Percentiles rank a stretch among this genome's conserved stretches.
phyloP scores from a whole-genome alignment of 805 yeast species.

The Yarrowia porcina region DNA sequence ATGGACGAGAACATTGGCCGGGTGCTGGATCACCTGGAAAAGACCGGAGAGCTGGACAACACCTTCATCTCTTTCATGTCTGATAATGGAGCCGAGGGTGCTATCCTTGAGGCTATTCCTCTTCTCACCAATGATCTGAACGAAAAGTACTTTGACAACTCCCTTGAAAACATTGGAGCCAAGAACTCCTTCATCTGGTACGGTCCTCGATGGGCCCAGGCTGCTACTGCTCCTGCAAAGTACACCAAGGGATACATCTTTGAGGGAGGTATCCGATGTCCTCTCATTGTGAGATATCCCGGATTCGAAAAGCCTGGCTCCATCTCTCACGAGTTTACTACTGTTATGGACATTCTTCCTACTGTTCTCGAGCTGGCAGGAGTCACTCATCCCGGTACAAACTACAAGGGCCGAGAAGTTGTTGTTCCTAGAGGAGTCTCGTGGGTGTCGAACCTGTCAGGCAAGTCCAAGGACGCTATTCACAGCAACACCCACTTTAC shows the following conservation, averaged over 20 bases:
- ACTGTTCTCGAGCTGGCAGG: constrained; percentile 51
- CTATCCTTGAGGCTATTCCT: constrained; percentile 56
- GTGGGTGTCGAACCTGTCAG: constrained; percentile 43
- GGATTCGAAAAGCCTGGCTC: constrained; percentile 31
- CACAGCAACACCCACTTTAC: constrained; percentile 39
- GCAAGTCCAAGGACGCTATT: constrained; percentile 35
- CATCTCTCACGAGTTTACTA: constrained; percentile 44
- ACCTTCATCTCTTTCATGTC: constrained; percentile 57
- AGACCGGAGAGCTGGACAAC: constrained; percentile 48
- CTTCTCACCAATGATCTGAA: constrained; percentile 38
- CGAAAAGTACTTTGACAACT: constrained; percentile 43
- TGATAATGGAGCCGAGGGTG: constrained; percentile 64
- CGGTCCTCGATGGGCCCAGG: constrained; percentile 60
- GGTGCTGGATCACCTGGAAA: constrained; percentile 44
- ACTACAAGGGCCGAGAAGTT: constrained; percentile 45
- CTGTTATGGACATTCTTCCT: constrained; percentile 60
- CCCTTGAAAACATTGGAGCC: constrained; percentile 48
- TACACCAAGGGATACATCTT: constrained; percentile 57
- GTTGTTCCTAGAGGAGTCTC: constrained; percentile 46
- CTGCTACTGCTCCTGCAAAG: constrained; percentile 57
- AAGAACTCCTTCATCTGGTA: constrained; percentile 50
- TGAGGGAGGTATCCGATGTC: constrained; percentile 60
- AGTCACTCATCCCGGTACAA: constrained; percentile 35
- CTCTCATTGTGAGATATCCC: constrained; percentile 50
- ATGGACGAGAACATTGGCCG: constrained; percentile 52